These are phyloP conservation scores for Tricholoma terreum DNA, from an alignment of 768 basidiomycete genomes.

Conservation along the genomic window DNA sequence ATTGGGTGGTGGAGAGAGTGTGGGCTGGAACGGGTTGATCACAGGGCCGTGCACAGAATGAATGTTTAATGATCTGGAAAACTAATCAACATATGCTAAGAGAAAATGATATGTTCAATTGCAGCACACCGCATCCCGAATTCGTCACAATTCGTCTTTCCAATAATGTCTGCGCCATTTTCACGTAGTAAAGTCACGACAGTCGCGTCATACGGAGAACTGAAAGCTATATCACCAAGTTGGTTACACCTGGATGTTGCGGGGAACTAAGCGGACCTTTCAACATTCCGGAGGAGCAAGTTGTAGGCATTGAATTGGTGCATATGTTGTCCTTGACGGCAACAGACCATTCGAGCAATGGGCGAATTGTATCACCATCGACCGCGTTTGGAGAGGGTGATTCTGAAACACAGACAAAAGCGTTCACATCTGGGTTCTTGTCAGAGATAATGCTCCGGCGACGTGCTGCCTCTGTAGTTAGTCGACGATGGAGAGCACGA, in stretches of 20 bases:
- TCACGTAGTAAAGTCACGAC: slow-evolving; percentile 61
- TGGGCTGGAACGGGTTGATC: slow-evolving; percentile 61
- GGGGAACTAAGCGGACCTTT: slow-evolving; percentile 37
- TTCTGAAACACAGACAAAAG: slow-evolving; percentile 42
- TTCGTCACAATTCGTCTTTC: slow-evolving; percentile 95
- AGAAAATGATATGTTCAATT: not conserved
- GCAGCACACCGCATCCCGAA: slow-evolving; percentile 92
- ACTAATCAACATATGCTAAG: not conserved
- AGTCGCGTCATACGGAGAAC: slow-evolving; percentile 84
- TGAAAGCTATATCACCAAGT: slow-evolving; percentile 49
- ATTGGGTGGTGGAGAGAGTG: slow-evolving; percentile 24
- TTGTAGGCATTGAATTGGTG: slow-evolving; percentile 56
- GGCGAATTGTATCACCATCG: slow-evolving; percentile 10
- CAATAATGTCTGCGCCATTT: slow-evolving; percentile 69
- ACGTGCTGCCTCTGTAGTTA: slow-evolving; percentile 6
- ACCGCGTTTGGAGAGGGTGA: slow-evolving; percentile 3
- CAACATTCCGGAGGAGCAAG: slow-evolving; percentile 79
- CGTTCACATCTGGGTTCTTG: slow-evolving; percentile 48
- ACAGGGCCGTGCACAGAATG: slow-evolving; percentile 76
- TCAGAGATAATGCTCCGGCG: slow-evolving; percentile 31
- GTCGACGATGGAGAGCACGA: not conserved
- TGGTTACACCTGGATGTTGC: not conserved
- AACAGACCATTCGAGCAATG: slow-evolving; percentile 39
- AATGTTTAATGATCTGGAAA: slow-evolving; percentile 68
- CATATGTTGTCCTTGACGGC: slow-evolving; percentile 90